These are phyloP conservation scores for Erodium chrysanthum DNA, from an alignment of 441 rosid species.

Conservation along the genomic window DNA sequence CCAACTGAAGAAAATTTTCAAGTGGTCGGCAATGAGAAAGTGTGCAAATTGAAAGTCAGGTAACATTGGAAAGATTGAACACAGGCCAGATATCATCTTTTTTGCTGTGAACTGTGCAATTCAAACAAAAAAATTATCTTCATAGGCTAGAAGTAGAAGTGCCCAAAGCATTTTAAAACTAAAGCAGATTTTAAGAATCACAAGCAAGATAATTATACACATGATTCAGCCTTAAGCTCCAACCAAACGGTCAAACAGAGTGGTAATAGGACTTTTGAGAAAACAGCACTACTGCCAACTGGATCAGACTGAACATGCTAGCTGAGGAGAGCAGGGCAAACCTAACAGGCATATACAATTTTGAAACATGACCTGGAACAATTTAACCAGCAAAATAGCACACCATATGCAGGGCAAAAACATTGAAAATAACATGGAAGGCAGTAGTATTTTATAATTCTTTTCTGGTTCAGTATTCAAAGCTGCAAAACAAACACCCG, in stretches of 20 bases:
- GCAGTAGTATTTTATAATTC: background rate
- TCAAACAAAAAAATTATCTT: background rate
- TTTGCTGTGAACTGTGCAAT: background rate
- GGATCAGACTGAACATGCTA: background rate
- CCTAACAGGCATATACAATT: background rate
- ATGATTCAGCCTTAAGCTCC: background rate
- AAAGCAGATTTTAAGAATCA: background rate
- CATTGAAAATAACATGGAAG: background rate
- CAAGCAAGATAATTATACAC: background rate
- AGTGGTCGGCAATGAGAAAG: background rate
- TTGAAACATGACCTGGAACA: background rate
- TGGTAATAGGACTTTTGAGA: background rate
- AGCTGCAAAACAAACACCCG: background rate
- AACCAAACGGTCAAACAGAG: background rate
- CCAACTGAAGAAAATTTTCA: constrained; percentile 2
- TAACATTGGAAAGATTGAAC: background rate
- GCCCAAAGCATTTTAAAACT: background rate
- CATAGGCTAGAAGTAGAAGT: background rate
- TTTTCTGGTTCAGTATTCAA: background rate
- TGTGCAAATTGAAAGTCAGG: background rate
- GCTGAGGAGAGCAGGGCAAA: background rate
- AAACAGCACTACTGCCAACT: background rate
- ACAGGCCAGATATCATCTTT: background rate
- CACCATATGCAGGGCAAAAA: background rate
- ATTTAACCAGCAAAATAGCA: background rate